A percentile compares a stretch with the other conserved stretches of the same genome.
phyloP scores from a whole-genome alignment of 2,329 filamentous ascomycete genomes.

The Pseudogymnoascus sp. region DNA sequence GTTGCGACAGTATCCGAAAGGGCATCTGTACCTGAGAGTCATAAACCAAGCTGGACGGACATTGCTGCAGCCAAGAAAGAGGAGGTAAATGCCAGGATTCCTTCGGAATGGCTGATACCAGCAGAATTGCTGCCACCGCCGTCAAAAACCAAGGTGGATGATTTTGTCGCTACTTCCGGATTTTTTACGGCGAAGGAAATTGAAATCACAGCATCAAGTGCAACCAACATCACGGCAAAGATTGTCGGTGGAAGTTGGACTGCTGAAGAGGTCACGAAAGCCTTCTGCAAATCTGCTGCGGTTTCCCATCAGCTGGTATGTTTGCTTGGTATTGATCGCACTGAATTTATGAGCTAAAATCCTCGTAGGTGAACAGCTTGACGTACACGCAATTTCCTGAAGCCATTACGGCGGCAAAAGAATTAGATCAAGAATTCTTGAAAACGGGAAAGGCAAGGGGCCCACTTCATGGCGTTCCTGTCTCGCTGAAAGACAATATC shows the following conservation, averaged over 20 bases:
- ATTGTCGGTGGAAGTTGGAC: constrained; percentile 36
- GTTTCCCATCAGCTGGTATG: constrained; percentile 46
- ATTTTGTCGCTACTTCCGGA: constrained; percentile 17
- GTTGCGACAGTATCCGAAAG: neutral
- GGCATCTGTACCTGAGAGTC: neutral
- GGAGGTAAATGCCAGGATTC: constrained; percentile 8
- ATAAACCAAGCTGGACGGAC: constrained; percentile 2
- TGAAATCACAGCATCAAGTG: constrained; percentile 36
- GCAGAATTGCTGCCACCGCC: neutral
- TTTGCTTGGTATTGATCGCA: neutral
- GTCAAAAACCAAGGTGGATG: neutral
- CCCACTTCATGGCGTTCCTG: constrained; percentile 53
- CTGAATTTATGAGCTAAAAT: neutral
- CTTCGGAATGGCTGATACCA: constrained; percentile 1
- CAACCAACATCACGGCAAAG: constrained; percentile 29
- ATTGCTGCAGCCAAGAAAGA: constrained; percentile 5
- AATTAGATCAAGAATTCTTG: constrained; percentile 37
- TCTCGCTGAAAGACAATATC: constrained; percentile 54
- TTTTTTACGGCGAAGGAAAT: constrained; percentile 36
- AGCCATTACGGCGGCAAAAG: constrained; percentile 36
- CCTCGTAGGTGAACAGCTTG: constrained; percentile 34
- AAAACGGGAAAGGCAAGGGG: constrained; percentile 38
- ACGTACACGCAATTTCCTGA: constrained; percentile 42
- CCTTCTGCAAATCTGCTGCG: constrained; percentile 47
- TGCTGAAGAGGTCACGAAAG: constrained; percentile 42